phyloP scores from a whole-genome alignment of 31 red algal species.

The Odonthalia washingtoniensis region DNA sequence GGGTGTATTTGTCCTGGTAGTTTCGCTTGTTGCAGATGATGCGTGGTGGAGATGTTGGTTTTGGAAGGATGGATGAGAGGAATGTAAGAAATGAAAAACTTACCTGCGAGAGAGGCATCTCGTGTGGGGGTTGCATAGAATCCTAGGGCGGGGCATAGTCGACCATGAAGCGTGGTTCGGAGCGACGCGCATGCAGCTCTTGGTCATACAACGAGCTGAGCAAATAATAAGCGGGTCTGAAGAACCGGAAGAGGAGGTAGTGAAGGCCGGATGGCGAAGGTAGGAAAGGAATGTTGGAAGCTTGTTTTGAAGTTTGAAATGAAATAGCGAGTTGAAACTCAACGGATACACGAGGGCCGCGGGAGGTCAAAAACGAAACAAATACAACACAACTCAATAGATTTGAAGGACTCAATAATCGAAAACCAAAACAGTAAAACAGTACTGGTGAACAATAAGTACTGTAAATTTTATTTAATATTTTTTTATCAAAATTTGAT shows the following conservation, averaged over 20 bases:
- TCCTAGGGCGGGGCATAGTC: constrained; percentile 72
- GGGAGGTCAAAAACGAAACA: too few relatives aligned
- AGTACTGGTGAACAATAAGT: too few relatives aligned
- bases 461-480: too few relatives aligned
- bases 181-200: too few relatives aligned
- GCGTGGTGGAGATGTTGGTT: background rate
- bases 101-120: constrained; percentile 71
- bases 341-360: too few relatives aligned
- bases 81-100: constrained; percentile 4
- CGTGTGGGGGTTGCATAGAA: constrained; percentile 47
- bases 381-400: too few relatives aligned
- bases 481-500: too few relatives aligned
- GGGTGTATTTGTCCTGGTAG: constrained; percentile 32
- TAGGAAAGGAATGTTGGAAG: background rate
- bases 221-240: background rate
- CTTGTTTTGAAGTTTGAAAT: background rate
- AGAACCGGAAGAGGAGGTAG: background rate
- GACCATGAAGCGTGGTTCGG: constrained; percentile 56
- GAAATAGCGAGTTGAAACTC: background rate
- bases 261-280: background rate
- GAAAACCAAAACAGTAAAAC: too few relatives aligned
- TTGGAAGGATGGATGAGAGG: background rate
- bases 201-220: background rate
- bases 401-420: too few relatives aligned
- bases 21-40: background rate